Base-by-base conservation (phyloP, 805 yeast genomes). In the Torulaspora franciscae region DNA sequence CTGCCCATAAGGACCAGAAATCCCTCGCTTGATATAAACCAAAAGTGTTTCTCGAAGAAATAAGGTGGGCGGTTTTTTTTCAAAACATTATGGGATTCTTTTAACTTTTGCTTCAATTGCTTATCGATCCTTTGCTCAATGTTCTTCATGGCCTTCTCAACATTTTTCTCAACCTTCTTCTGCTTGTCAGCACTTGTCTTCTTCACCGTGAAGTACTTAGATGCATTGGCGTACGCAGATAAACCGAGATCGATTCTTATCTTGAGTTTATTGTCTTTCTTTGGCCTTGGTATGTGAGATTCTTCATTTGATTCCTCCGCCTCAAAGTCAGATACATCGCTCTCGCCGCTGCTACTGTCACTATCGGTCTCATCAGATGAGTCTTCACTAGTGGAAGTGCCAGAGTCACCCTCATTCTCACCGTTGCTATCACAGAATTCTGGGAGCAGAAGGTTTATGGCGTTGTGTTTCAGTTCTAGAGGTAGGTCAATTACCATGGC, bases 21-120 rank as follows among this genome's bases (percentile, higher is more conserved):
- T 0, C 93, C 90, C 59, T 91, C 98, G 52, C 83, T 80, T 0
- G 96, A 78, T n/a, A 90, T 71, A 59, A 93, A 93, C 99, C 99
- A 93, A 58, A 74, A 80, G 64, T 83, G 91, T 64, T 91, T 93
- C 61, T 93, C 99, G 68, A 93, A 93, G 86, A 96, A 90, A 60
- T 72, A 82, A 37, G 87, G 88, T 4, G 77, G 72, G 37, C 97
- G 75, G 26, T 85, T 68, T 30, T 76, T 79, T 49, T 77, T 81
- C 28, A 73, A 63, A 4, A 71, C 72, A 37, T 73, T 73, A 40
- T 73, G 74, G 36, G 82, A 80, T 47, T 78, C 79, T 41, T 78
- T 79, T 47, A 85, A 66, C 40, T 75, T 75, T 54, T 76, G 78
- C 43, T 79, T 77, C 56, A 90, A 66, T 57, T 90, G 96, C 22